Evolutionary conservation across 345 rosid genomes (phyloP).

Genomic region (Firmiana major): DNA sequence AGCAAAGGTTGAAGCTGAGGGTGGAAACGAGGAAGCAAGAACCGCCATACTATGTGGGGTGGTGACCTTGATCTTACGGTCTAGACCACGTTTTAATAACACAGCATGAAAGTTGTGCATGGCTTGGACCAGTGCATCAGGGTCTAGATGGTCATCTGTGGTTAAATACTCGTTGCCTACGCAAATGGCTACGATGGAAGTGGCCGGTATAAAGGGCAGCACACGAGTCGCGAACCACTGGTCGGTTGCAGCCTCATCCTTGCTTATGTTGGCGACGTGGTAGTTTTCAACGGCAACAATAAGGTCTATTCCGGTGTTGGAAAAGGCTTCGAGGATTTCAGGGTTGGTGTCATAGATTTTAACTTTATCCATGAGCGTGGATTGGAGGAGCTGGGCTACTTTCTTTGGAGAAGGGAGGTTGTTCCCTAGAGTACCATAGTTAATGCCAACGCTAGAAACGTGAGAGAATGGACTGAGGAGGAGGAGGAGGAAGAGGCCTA

Average conservation of each 20-base stretch:
- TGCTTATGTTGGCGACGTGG: slow-evolving; percentile 45
- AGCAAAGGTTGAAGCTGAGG: slow-evolving; percentile 50
- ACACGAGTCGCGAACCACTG: slow-evolving; percentile 51
- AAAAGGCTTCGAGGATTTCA: slow-evolving; percentile 56
- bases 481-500: slow-evolving; percentile 16
- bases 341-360: slow-evolving; percentile 65
- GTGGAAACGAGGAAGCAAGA: slow-evolving; percentile 59
- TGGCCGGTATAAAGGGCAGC: slow-evolving; percentile 53
- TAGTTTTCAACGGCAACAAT: slow-evolving; percentile 54
- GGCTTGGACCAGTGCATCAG: slow-evolving; percentile 41
- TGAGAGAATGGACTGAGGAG: neutral
- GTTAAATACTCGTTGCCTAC: slow-evolving; percentile 62
- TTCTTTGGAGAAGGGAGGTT: slow-evolving; percentile 59
- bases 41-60: slow-evolving; percentile 67
- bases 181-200: slow-evolving; percentile 47
- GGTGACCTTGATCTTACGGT: slow-evolving; percentile 62
- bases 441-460: slow-evolving; percentile 44
- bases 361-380: slow-evolving; percentile 62
- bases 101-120: slow-evolving; percentile 57
- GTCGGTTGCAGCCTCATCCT: slow-evolving; percentile 41
- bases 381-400: slow-evolving; percentile 63
- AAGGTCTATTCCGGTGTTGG: slow-evolving; percentile 66
- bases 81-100: slow-evolving; percentile 42
- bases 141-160: slow-evolving; percentile 37
- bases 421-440: slow-evolving; percentile 65